Conservation (phyloP, 306 rosid species). For the Cucurbita argyrosperma region DNA sequence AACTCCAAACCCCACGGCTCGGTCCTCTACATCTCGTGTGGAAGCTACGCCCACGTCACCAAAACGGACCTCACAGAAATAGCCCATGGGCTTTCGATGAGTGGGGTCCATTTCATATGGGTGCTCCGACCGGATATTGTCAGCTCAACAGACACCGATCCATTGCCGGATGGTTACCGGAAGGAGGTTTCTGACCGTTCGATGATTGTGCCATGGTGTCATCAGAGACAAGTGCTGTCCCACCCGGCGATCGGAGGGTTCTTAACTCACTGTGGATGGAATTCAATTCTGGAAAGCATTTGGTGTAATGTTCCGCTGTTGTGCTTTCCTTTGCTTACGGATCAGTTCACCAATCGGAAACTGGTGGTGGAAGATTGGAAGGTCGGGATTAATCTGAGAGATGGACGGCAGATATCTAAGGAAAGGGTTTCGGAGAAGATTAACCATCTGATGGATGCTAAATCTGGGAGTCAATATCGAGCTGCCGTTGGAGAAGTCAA, state of each 20-base stretch:
- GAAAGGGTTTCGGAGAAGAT: constrained; percentile 20
- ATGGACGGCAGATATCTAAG: constrained; percentile 1
- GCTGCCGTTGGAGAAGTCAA: constrained; percentile 13
- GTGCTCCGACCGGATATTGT: constrained; percentile 43
- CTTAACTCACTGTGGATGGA: constrained; percentile 53
- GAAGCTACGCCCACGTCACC: constrained; percentile 41
- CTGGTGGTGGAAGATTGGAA: constrained; percentile 49
- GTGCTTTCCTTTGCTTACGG: constrained; percentile 38
- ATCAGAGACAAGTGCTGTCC: constrained; percentile 25
- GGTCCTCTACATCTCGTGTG: constrained; percentile 42
- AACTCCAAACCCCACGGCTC: constrained; percentile 26
- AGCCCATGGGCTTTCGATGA: constrained; percentile 31
- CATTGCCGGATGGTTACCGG: constrained; percentile 26
- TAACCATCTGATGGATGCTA: constrained; percentile 25
- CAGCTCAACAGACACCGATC: constrained; percentile 27
- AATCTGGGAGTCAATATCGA: constrained; percentile 13
- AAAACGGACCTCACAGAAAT: constrained; percentile 17
- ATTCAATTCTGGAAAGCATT: constrained; percentile 37
- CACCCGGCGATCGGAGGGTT: constrained; percentile 45
- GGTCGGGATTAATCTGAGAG: constrained; percentile 30
- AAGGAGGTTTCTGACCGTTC: constrained; percentile 17
- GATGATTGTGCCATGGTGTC: constrained; percentile 42
- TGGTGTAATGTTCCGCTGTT: constrained; percentile 36
- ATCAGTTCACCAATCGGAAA: constrained; percentile 50
- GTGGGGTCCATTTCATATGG: constrained; percentile 34